Evolutionary conservation across 331 rosid species (phyloP), one percentile per base, ranked within the genome.

Genomic region (Acacia concinna): DNA sequence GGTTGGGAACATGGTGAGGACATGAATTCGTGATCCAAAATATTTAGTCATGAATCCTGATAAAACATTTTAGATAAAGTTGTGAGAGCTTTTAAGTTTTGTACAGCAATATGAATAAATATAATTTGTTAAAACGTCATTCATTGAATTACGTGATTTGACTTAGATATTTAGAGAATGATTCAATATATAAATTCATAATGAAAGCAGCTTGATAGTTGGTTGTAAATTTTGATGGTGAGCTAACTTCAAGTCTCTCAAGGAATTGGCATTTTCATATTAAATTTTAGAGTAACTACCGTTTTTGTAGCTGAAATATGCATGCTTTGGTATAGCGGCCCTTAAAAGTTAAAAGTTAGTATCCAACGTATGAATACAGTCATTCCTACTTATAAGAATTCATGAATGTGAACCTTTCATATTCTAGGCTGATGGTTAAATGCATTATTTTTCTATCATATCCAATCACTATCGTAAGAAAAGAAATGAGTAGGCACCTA

Each of bases 401-500:
- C 68, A 62, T 60, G 17, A 62, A 62, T 62, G 20, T 31, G 37
- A 15, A 30, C 20, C 35, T 15, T 14, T 30, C 40, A 62, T 60
- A 30, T 30, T 62, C 67, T 28, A 60, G 18, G 37, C 21, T 30
- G 38, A 62, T 62, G 68, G 30, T 20, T 9, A 66, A 66, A 37
- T 13, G 51, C 52, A 38, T 38, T 68, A 40, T 41, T 40, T 40
- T 68, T 68, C 11, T 68, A 40, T 38, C 41, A 38, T 38, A 38
- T 70, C 68, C 75, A 64, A 73, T 77, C 34, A 40, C 47, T 32
- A 3, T n/a, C 25, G 79, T 7, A 68, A 28, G 40, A 62, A 25
- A 77, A 68, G 47, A 38, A 21, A n/a, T 37, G 73, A 27, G 32
- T 40, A 23, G 30, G 37, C 78, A 76, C 77, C 75, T 68, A 73